Evolutionary conservation across 2,329 filamentous ascomycete species (phyloP), one percentile per base, ranked within the genome.

Genomic region (Verticillium klebahnii): DNA sequence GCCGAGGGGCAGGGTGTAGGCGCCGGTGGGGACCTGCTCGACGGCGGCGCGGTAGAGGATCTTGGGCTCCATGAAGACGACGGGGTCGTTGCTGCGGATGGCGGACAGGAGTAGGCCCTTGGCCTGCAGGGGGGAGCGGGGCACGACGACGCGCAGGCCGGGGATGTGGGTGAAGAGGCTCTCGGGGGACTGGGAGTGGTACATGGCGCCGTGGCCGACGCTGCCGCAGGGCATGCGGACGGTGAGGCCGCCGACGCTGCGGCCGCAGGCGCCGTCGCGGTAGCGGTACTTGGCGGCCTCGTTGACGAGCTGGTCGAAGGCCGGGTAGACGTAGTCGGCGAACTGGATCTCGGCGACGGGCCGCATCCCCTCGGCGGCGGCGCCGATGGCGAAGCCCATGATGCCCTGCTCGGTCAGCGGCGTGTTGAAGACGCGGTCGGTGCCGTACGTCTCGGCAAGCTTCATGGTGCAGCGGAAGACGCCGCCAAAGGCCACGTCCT

Each of bases 391-490:
- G 71, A 98, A 98, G 0, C 95, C 95, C 63, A 96, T 85, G 67
- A 99, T 94, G 1, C 94, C 95, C 76, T 98, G 95, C 73, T 99
- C 95, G 37, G 89, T 92, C 67, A 99, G 77, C 0, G 95, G 95
- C 19, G 93, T 98, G 76, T 99, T 98, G 82, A 99, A 99, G 37
- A 99, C 93, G 62, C 95, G 84, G 62, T 95, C 90, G 2, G 86
- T 84, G 9, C 95, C 95, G 73, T 95, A 96, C 61, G 92, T 92
- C 65, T 93, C 90, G 36, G 92, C 88, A 17, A 99, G 83, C 69
- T 93, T 92, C 87, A 95, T 94, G 36, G 92, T 94, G 77, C 93
- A 97, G 61, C 95, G 86, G 72, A 99, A 99, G 17, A 99, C 95
- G 60, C 95, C 95, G 52, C 95, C 95, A 66, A 99, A 99, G 15